Evolutionary conservation across 495 filamentous ascomycete species (phyloP).

Genomic region (Aspergillus panamensis): DNA sequence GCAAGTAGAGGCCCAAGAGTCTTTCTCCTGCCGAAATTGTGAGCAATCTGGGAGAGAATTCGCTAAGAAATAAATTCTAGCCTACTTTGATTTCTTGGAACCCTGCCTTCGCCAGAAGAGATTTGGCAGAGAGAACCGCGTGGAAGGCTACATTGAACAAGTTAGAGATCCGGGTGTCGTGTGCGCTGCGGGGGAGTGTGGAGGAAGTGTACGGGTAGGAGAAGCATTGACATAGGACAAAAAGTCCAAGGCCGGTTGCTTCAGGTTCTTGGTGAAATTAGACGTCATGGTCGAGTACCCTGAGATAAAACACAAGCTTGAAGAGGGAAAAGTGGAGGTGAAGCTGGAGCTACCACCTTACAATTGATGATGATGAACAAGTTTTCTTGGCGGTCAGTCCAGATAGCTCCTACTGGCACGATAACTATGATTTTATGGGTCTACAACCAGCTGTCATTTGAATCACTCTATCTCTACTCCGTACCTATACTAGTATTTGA

Average conservation of each 20-base stretch:
- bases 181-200: neutral
- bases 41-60: neutral
- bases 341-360: neutral
- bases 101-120: conserved; percentile 71
- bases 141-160: conserved; percentile 72
- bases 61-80: neutral
- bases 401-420: neutral
- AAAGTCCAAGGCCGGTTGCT: conserved; percentile 72
- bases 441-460: too few relatives aligned
- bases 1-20: conserved; percentile 78
- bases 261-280: conserved; percentile 40
- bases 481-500: too few relatives aligned
- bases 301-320: conserved; percentile 13
- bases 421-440: too few relatives aligned
- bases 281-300: conserved; percentile 53
- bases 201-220: conserved; percentile 73
- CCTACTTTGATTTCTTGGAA: conserved; percentile 77
- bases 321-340: conserved; percentile 14
- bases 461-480: too few relatives aligned
- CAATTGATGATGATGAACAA: conserved; percentile 1
- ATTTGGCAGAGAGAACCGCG: conserved; percentile 75
- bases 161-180: conserved; percentile 21
- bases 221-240: conserved; percentile 92
- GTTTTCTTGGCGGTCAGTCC: conserved; percentile 18
- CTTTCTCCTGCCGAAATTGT: conserved; percentile 60